Conservation (phyloP, 169 alveolate species). For the Plasmodium coatneyi region DNA sequence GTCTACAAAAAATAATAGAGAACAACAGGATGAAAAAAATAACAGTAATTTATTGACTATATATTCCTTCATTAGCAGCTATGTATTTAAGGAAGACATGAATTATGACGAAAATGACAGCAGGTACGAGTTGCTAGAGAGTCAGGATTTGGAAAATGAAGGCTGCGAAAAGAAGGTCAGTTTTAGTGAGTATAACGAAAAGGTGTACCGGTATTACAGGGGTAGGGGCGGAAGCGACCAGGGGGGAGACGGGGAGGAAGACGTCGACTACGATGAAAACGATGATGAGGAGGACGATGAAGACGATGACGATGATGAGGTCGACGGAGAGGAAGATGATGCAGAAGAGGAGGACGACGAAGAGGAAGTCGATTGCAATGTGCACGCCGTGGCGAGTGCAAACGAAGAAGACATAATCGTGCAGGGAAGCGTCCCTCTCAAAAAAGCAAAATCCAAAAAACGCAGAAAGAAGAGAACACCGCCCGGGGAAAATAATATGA, state of each 20-base stretch:
- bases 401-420: constrained; percentile 28
- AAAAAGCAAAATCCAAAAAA: neutral
- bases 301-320: neutral
- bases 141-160: constrained; percentile 56
- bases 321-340: neutral
- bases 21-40: constrained; percentile 24
- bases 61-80: constrained; percentile 59
- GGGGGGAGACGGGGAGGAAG: neutral
- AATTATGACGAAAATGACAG: constrained; percentile 65
- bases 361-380: neutral
- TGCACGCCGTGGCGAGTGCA: neutral
- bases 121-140: constrained; percentile 45
- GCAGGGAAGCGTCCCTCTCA: neutral
- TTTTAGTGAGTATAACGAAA: constrained; percentile 37
- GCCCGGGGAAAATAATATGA: neutral
- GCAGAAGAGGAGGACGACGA: neutral
- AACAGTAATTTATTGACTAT: constrained; percentile 44
- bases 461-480: neutral
- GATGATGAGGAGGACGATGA: neutral
- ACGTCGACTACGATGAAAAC: neutral
- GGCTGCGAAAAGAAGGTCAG: constrained; percentile 18
- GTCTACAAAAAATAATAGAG: constrained; percentile 21
- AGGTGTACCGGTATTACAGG: constrained; percentile 23
- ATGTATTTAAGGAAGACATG: constrained; percentile 56
- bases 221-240: neutral